phyloP scores from a whole-genome alignment of 257 asterid genomes.

The Solanum neorickii region DNA sequence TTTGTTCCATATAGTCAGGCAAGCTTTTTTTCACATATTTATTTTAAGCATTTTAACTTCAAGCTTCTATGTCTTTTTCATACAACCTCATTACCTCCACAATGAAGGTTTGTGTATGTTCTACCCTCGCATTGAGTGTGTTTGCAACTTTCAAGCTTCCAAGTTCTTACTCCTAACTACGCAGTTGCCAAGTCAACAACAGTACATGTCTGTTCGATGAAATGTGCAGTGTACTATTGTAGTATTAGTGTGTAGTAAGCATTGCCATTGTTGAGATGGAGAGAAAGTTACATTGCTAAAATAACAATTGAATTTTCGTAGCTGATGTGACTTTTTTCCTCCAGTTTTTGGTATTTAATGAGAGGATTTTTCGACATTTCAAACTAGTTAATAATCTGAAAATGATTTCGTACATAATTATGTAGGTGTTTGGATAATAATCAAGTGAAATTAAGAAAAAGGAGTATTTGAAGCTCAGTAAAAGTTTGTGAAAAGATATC shows the following conservation, averaged over 20 bases:
- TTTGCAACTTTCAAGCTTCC: not conserved
- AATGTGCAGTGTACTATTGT: not conserved
- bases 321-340: not conserved
- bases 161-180: not conserved
- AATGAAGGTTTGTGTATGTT: not conserved
- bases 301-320: not conserved
- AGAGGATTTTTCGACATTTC: not conserved
- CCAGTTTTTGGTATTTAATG: not conserved
- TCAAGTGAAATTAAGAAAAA: not conserved
- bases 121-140: not conserved
- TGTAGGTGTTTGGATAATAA: not conserved
- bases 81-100: not conserved
- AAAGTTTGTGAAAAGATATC: not conserved
- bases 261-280: not conserved
- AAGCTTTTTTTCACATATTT: not conserved
- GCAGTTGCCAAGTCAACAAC: not conserved
- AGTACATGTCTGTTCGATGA: not conserved
- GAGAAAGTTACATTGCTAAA: not conserved
- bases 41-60: not conserved
- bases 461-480: not conserved
- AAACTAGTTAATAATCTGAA: not conserved
- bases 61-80: not conserved
- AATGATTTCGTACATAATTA: not conserved
- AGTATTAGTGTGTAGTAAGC: not conserved
- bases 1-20: not conserved